Evolutionary conservation across 2,329 filamentous ascomycete species (phyloP).

Genomic region (Penicillium polonicum): DNA sequence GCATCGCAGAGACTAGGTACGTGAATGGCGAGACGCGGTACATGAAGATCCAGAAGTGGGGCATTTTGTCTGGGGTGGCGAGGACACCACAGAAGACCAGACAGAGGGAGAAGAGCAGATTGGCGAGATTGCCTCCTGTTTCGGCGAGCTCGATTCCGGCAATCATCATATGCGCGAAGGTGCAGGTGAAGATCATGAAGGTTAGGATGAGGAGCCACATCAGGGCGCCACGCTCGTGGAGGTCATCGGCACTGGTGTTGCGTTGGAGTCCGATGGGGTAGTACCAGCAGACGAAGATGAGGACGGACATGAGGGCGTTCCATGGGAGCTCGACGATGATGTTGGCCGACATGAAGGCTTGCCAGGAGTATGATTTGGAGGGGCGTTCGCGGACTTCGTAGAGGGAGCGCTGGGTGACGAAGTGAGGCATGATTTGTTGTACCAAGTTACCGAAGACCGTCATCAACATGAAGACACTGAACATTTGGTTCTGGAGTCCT

Average conservation of each 20-base stretch:
- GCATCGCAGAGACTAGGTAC: constrained; percentile 54
- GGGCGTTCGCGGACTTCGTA: constrained; percentile 62
- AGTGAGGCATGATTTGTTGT: constrained; percentile 59
- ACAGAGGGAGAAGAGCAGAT: constrained; percentile 58
- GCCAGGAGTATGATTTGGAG: constrained; percentile 73
- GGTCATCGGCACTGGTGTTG: constrained; percentile 40
- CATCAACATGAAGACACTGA: constrained; percentile 80
- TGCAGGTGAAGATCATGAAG: constrained; percentile 69
- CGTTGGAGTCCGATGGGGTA: constrained; percentile 57
- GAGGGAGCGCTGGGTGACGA: constrained; percentile 57
- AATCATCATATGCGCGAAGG: constrained; percentile 73
- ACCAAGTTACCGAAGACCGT: constrained; percentile 69
- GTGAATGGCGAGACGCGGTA: constrained; percentile 68
- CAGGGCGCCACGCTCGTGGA: constrained; percentile 58
- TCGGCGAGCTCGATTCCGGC: constrained; percentile 67
- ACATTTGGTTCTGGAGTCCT: constrained; percentile 88
- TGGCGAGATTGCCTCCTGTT: constrained; percentile 64
- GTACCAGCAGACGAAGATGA: constrained; percentile 67
- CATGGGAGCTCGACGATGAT: constrained; percentile 71
- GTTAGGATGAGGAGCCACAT: constrained; percentile 65
- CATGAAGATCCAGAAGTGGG: constrained; percentile 78
- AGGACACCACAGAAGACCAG: constrained; percentile 57
- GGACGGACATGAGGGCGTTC: constrained; percentile 59
- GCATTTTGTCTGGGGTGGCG: constrained; percentile 57
- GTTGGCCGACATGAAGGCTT: constrained; percentile 68